Base-by-base conservation (phyloP, 2,329 filamentous ascomycete species). In the Claviceps sp. region DNA sequence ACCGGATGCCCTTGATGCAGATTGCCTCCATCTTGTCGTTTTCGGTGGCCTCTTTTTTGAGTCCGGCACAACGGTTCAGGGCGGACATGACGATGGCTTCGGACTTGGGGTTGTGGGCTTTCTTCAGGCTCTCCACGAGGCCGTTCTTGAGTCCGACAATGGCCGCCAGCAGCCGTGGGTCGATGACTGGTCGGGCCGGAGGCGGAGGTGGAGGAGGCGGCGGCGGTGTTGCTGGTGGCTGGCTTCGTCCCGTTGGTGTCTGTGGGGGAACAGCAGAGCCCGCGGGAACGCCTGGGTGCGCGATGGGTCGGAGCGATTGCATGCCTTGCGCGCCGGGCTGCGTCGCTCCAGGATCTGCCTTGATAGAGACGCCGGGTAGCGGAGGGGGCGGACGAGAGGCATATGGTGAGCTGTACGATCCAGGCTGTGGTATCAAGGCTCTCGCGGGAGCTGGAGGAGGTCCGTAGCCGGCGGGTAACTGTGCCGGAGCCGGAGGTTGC, bases 21-120 rank as follows among this genome's bases (percentile, higher is more conserved):
- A 76, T 72, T 34, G 64, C 61, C 55, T 77, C 75, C 60, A 76
- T 68, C 53, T 67, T 66, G 40, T 73, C 69, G 50, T 71, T 70
- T 43, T 70, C 71, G 0, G 70, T 71, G 6, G 68, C 66, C 43
- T 67, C 65, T 24, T 66, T 67, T 55, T 75, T 70, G 47, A 78
- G 67, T 11, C 73, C 73, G 9, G 77, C 62, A 45, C 70, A 73
- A 26, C 74, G 73, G 55, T 76, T 77, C 55, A 78, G 64, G 13
- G 75, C 75, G 6, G 73, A 76, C 68, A 76, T 74, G 54, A 76
- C 72, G 24, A 76, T 70, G 24, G 69, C 71, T 52, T 75, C 70
- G 16, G 72, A 66, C 52, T 70, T 66, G 26, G 69, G 67, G 13
- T 67, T 66, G 14, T 67, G 65, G 1, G 70, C 68, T 55, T 69